Percentiles rank a stretch among this genome's conserved stretches.
Conservation (phyloP, 148 eudicot species). For the Chenopodium quinoa region DNA sequence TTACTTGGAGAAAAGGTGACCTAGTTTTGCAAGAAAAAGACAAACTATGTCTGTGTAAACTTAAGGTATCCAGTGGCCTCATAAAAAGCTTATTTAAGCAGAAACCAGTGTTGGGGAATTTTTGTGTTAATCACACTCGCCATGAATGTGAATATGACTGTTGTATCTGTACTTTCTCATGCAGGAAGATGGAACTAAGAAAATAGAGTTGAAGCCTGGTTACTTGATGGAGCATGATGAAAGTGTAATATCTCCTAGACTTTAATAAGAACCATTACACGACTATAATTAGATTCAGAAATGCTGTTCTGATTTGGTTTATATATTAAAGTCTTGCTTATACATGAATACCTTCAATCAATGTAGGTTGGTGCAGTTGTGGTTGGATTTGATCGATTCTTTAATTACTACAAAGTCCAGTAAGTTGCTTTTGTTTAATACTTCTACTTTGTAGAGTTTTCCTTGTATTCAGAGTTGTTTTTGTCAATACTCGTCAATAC, state of each 20-base stretch:
- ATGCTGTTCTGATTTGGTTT: background rate
- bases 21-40: background rate
- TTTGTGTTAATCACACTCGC: background rate
- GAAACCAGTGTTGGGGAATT: background rate
- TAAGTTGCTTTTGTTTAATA: conserved; percentile 40
- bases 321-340: conserved; percentile 2
- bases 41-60: background rate
- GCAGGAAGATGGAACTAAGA: conserved; percentile 90
- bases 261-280: background rate
- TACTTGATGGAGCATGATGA: conserved; percentile 89
- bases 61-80: background rate
- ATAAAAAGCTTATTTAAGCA: background rate
- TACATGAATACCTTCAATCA: conserved; percentile 4
- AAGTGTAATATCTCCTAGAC: conserved; percentile 42
- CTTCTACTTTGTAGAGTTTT: conserved; percentile 9
- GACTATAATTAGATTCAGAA: background rate
- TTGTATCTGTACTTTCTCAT: conserved; percentile 18
- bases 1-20: background rate
- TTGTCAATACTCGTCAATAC: background rate
- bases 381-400: conserved; percentile 95
- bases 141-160: background rate
- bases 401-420: conserved; percentile 95
- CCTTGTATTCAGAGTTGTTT: background rate
- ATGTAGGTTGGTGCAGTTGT: conserved; percentile 97
- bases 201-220: conserved; percentile 90